Conservation (phyloP, 768 basidiomycete genomes). For the Leccinum olivaceopallidum region DNA sequence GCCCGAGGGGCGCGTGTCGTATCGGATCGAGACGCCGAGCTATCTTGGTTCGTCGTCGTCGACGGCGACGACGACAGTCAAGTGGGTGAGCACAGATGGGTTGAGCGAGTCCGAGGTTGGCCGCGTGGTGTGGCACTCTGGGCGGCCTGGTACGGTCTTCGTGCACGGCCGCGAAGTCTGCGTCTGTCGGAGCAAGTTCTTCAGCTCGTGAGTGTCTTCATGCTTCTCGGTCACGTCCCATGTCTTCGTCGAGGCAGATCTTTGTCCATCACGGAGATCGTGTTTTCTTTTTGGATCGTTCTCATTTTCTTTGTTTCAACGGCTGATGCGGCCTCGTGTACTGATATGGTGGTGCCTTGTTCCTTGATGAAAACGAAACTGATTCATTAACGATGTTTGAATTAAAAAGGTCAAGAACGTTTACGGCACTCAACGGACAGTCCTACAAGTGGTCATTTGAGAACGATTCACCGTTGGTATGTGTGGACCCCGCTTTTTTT, state of each 20-base stretch:
- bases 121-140: constrained; percentile 32
- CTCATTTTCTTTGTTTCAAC: not conserved
- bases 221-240: not conserved
- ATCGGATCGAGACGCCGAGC: constrained; percentile 33
- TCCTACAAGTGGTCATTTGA: constrained; percentile 37
- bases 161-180: constrained; percentile 31
- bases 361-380: not conserved
- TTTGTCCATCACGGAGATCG: not conserved
- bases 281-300: constrained; percentile 9
- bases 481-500: not conserved
- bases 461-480: constrained; percentile 33
- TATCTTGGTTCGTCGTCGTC: constrained; percentile 9
- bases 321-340: not conserved
- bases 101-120: constrained; percentile 29
- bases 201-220: constrained; percentile 31
- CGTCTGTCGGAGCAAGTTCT: constrained; percentile 27
- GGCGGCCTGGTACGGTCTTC: constrained; percentile 27
- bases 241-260: not conserved
- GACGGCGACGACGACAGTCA: constrained; percentile 25
- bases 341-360: not conserved
- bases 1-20: constrained; percentile 29
- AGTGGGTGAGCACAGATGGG: constrained; percentile 26
- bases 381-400: not conserved
- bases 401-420: constrained; percentile 31
- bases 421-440: constrained; percentile 35